These are phyloP conservation scores for Ophiostoma australiae DNA, from an alignment of 2,329 filamentous ascomycete genomes.

Conservation along the genomic window DNA sequence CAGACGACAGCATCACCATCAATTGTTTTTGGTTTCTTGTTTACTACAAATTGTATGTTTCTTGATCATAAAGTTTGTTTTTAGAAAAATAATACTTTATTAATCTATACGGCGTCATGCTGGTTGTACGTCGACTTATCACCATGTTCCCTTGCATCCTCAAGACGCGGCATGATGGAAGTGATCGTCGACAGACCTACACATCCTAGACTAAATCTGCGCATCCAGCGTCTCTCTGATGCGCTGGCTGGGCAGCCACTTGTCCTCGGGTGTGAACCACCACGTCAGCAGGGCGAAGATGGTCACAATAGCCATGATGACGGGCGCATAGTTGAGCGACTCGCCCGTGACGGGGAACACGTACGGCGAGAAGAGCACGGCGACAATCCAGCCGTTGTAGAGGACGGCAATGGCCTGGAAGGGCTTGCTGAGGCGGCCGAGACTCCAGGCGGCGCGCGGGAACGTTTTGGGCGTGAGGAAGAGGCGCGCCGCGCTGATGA, in stretches of 20 bases:
- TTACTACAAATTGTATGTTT: neutral
- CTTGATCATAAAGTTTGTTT: neutral
- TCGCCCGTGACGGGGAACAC: conserved; percentile 21
- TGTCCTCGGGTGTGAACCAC: conserved; percentile 21
- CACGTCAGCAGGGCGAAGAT: conserved; percentile 24
- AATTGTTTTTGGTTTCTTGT: neutral
- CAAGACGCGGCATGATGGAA: too few species aligned
- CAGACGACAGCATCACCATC: neutral
- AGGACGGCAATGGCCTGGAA: conserved; percentile 23
- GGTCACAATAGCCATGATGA: conserved; percentile 25
- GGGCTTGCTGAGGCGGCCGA: conserved; percentile 24
- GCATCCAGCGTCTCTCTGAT: conserved; percentile 20
- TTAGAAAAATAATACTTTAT: neutral
- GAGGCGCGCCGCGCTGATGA: conserved; percentile 19
- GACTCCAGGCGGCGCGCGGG: conserved; percentile 23
- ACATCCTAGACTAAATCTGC: neutral
- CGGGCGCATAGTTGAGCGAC: conserved; percentile 26
- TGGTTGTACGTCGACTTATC: neutral
- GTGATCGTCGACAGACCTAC: too few species aligned
- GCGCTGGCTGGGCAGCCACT: conserved; percentile 24
- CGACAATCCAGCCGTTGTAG: conserved; percentile 24
- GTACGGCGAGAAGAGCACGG: conserved; percentile 25
- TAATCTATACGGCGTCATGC: neutral
- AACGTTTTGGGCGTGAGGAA: conserved; percentile 23
- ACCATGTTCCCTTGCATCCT: neutral